Evolutionary conservation across 306 rosid genomes (phyloP).

Genomic region (Lotus japonicus): DNA sequence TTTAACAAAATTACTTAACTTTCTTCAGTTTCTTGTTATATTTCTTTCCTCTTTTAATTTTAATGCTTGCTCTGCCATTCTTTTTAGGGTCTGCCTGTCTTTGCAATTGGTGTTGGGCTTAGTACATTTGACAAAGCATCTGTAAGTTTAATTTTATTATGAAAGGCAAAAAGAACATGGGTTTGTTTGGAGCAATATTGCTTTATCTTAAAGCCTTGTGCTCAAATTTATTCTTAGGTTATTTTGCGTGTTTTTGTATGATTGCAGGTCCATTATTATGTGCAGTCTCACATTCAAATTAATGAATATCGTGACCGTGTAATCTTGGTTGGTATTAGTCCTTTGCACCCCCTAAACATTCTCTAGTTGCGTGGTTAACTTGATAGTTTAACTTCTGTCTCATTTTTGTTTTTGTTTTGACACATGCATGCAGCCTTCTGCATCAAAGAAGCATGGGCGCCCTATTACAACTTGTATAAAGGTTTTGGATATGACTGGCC

Average conservation of each 20-base stretch:
- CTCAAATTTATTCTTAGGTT: background rate
- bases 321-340: constrained; percentile 54
- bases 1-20: background rate
- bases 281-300: constrained; percentile 97
- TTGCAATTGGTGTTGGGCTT: constrained; percentile 80
- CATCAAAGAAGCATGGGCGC: constrained; percentile 71
- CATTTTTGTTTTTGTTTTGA: constrained; percentile 23
- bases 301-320: constrained; percentile 88
- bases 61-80: background rate
- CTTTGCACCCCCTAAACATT: constrained; percentile 9
- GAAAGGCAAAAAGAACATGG: background rate
- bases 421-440: constrained; percentile 57
- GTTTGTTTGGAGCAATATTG: background rate
- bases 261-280: constrained; percentile 83
- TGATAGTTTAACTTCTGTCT: constrained; percentile 10
- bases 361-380: background rate
- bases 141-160: constrained; percentile 46
- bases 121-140: constrained; percentile 95
- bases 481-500: constrained; percentile 95
- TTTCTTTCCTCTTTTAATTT: background rate
- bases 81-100: constrained; percentile 86
- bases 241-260: background rate
- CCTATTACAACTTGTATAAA: constrained; percentile 78
- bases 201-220: background rate
- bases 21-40: background rate